phyloP scores from a whole-genome alignment of 176 grass and related monocot species.

The Oryza coarctata region DNA sequence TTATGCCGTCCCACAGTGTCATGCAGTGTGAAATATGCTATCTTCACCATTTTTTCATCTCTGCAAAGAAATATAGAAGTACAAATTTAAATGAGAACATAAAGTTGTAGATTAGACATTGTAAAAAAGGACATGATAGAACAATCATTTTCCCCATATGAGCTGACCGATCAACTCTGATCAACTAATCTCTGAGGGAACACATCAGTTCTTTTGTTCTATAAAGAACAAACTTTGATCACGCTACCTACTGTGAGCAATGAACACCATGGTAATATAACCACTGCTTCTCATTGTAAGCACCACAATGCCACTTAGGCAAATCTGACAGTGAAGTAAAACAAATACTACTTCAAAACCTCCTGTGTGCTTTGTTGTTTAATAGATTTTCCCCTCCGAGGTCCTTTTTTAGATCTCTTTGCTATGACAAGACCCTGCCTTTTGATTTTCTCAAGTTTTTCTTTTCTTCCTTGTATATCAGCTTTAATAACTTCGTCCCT shows the following conservation, averaged over 20 bases:
- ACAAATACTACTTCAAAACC: slow-evolving; percentile 35
- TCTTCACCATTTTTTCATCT: neutral
- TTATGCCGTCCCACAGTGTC: neutral
- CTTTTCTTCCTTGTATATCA: slow-evolving; percentile 80
- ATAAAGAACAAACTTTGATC: neutral
- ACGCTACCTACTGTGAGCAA: neutral
- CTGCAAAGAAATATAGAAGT: slow-evolving; percentile 17
- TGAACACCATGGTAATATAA: slow-evolving; percentile 2
- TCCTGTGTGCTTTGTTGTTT: slow-evolving; percentile 50
- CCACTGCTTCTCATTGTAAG: neutral
- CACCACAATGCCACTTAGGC: neutral
- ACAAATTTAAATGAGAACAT: neutral
- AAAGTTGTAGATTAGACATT: neutral
- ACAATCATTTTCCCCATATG: slow-evolving; percentile 19
- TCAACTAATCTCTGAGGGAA: neutral
- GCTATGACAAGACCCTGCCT: slow-evolving; percentile 44
- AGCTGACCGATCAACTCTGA: neutral
- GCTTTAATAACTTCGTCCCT: slow-evolving; percentile 70
- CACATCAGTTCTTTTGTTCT: neutral
- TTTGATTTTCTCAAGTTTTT: slow-evolving; percentile 77
- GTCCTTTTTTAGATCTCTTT: slow-evolving; percentile 48
- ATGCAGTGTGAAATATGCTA: neutral
- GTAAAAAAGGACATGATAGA: slow-evolving; percentile 3
- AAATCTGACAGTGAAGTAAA: slow-evolving; percentile 11
- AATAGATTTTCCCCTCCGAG: slow-evolving; percentile 52